These are phyloP conservation scores for Suhomyces panamericanus DNA, from an alignment of 1,139 yeast genomes.

Conservation along the genomic window DNA sequence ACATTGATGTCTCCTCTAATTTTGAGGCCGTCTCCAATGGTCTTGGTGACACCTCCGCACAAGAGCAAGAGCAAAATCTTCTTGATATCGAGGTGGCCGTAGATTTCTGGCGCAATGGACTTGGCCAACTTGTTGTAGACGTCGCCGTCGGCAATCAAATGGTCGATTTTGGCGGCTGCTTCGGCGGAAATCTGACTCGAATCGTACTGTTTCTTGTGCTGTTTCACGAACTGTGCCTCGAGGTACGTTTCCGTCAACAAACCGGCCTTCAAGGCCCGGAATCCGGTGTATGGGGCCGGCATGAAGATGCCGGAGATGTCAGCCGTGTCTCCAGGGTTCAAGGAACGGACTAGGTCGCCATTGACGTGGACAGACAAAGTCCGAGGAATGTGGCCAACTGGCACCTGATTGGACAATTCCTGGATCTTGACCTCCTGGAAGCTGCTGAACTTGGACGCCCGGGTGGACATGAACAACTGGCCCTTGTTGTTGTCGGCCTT, in stretches of 20 bases:
- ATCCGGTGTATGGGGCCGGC: conserved; percentile 96
- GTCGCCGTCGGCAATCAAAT: conserved; percentile 56
- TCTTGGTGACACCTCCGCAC: conserved; percentile 95
- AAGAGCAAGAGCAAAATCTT: conserved; percentile 80
- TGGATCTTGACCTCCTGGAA: conserved; percentile 96
- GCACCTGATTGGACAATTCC: conserved; percentile 94
- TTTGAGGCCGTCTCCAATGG: conserved; percentile 93
- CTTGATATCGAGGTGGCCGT: conserved; percentile 90
- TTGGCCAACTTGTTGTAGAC: conserved; percentile 78
- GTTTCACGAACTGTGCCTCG: conserved; percentile 82
- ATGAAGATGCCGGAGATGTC: conserved; percentile 89
- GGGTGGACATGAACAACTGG: conserved; percentile 85
- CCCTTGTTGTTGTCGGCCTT: conserved; percentile 79
- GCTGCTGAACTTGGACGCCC: conserved; percentile 93
- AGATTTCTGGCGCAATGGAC: conserved; percentile 97
- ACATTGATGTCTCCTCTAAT: conserved; percentile 97
- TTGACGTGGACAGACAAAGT: conserved; percentile 79
- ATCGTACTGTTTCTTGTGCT: conserved; percentile 88
- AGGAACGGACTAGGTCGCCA: conserved; percentile 83
- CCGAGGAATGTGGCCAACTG: conserved; percentile 97
- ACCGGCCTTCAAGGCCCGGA: conserved; percentile 89
- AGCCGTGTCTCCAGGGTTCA: conserved; percentile 93
- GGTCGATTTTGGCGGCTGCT: conserved; percentile 54
- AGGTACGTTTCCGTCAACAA: conserved; percentile 89
- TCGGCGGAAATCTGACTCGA: conserved; percentile 58